Conservation (phyloP, 768 basidiomycete genomes). For the Rhodocollybia butyracea region DNA sequence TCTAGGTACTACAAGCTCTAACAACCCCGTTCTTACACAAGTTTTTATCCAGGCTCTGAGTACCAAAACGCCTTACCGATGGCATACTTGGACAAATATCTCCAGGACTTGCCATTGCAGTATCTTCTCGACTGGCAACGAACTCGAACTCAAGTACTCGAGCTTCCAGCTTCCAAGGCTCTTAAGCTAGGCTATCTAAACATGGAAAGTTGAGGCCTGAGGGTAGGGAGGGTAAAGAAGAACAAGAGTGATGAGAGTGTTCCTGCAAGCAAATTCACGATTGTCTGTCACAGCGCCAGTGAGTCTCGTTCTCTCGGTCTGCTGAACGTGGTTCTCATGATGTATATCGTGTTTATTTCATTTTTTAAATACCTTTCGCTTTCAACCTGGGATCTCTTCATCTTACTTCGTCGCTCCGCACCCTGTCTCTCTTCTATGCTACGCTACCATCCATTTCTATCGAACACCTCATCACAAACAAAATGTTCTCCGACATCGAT, state of each 20-base stretch:
- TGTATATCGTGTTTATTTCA: neutral
- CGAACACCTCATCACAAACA: constrained; percentile 65
- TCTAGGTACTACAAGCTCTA: too few species aligned
- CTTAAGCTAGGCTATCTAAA: constrained; percentile 56
- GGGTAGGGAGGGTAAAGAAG: constrained; percentile 30
- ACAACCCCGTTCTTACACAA: too few species aligned
- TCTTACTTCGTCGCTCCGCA: neutral
- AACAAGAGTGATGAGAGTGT: constrained; percentile 45
- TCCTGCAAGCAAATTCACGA: constrained; percentile 55
- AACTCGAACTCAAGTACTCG: too few species aligned
- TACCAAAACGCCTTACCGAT: too few species aligned
- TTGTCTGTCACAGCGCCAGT: constrained; percentile 65
- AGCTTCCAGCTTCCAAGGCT: too few species aligned
- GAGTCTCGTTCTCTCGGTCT: constrained; percentile 39
- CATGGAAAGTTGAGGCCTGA: constrained; percentile 51
- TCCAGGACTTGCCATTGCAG: too few species aligned
- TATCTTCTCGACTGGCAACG: too few species aligned
- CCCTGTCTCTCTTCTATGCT: neutral
- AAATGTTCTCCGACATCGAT: constrained; percentile 62
- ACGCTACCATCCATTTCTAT: constrained; percentile 49
- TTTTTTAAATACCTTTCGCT: neutral
- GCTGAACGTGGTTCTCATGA: neutral
- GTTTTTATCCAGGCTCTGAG: too few species aligned
- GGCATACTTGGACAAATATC: too few species aligned
- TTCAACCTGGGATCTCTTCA: neutral